Evolutionary conservation across 176 grass and related monocot species (phyloP).

Genomic region (Phragmites australis): DNA sequence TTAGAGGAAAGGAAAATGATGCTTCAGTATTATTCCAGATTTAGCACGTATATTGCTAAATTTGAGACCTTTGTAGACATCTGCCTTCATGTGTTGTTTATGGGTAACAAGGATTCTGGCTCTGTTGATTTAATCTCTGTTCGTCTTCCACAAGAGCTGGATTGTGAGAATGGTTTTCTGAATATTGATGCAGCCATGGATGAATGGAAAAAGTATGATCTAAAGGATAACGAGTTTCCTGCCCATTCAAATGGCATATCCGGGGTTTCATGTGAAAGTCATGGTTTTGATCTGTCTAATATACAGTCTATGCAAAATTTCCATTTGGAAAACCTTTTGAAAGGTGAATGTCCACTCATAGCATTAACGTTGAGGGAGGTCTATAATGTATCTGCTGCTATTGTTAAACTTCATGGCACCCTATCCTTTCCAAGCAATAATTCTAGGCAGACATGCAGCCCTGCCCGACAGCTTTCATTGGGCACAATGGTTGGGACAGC

Average conservation of each 20-base stretch:
- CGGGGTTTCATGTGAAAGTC: constrained; percentile 36
- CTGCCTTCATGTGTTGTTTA: constrained; percentile 74
- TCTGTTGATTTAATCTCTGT: constrained; percentile 34
- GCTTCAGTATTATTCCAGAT: constrained; percentile 56
- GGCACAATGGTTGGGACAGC: constrained; percentile 55
- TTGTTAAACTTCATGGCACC: constrained; percentile 61
- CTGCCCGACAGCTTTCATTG: constrained; percentile 45
- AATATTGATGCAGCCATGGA: constrained; percentile 59
- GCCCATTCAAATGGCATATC: constrained; percentile 8
- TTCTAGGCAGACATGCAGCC: constrained; percentile 33
- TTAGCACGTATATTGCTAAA: constrained; percentile 56
- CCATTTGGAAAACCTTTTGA: constrained; percentile 63
- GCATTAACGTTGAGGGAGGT: constrained; percentile 65
- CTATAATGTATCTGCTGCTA: constrained; percentile 75
- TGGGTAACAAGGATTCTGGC: constrained; percentile 42
- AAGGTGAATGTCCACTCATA: constrained; percentile 54
- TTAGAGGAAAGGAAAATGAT: constrained; percentile 37
- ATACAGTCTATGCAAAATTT: constrained; percentile 43
- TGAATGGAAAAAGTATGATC: constrained; percentile 40
- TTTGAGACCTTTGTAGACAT: constrained; percentile 77
- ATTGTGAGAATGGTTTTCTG: constrained; percentile 56
- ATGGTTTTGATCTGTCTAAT: constrained; percentile 49
- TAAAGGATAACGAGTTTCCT: constrained; percentile 3
- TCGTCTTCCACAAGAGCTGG: constrained; percentile 36
- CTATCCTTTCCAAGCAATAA: constrained; percentile 43